Evolutionary conservation across 495 filamentous ascomycete genomes (phyloP).

Genomic region (Penicillium soppii): DNA sequence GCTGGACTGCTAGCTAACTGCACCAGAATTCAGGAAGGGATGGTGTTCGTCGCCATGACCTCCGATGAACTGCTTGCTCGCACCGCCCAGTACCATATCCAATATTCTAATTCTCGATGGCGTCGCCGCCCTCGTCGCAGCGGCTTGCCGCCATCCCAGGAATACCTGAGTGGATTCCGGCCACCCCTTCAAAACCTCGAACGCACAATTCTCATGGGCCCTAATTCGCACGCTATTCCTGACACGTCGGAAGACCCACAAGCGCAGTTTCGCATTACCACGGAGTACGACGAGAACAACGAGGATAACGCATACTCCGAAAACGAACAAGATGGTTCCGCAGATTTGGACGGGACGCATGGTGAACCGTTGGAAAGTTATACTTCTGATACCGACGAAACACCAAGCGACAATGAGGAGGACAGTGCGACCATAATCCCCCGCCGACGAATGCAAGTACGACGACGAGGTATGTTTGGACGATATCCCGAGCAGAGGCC

Average conservation of each 20-base stretch:
- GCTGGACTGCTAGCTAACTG: slow-evolving; percentile 20
- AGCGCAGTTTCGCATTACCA: slow-evolving; percentile 49
- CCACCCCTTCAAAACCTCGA: slow-evolving; percentile 36
- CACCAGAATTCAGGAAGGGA: slow-evolving; percentile 80
- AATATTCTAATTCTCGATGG: slow-evolving; percentile 48
- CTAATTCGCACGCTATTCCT: slow-evolving; percentile 21
- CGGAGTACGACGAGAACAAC: slow-evolving; percentile 47
- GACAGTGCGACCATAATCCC: slow-evolving; percentile 17
- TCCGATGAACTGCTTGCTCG: slow-evolving; percentile 69
- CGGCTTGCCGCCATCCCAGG: slow-evolving; percentile 38
- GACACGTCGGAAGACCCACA: slow-evolving; percentile 24
- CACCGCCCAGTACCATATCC: slow-evolving; percentile 75
- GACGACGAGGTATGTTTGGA: slow-evolving; percentile 9
- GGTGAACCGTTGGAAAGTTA: slow-evolving; percentile 29
- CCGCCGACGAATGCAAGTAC: slow-evolving; percentile 15
- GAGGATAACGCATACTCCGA: slow-evolving; percentile 36
- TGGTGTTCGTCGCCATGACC: slow-evolving; percentile 89
- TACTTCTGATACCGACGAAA: slow-evolving; percentile 54
- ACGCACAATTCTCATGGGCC: slow-evolving; percentile 22
- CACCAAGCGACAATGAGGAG: slow-evolving; percentile 44
- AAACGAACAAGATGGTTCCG: slow-evolving; percentile 22
- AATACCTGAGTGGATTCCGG: slow-evolving; percentile 39
- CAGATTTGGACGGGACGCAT: slow-evolving; percentile 26
- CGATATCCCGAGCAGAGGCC: slow-evolving; percentile 13
- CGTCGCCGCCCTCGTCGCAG: slow-evolving; percentile 27